Base-by-base conservation (phyloP, 257 asterid genomes). In the Solanum etuberosum region DNA sequence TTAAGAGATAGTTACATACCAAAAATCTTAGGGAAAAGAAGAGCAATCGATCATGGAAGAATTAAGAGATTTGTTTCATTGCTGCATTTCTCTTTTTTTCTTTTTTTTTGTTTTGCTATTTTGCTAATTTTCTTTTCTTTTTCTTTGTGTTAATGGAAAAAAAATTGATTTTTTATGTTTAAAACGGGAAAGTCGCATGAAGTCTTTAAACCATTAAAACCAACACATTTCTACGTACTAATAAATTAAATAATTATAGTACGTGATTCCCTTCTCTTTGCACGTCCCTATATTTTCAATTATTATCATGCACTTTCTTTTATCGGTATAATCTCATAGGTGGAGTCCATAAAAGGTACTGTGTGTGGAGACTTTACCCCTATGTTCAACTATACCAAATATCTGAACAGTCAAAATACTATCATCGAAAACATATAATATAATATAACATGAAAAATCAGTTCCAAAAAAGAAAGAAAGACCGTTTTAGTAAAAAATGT, bases 121-220 rank as follows among this genome's bases (percentile, higher is more conserved):
- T n/a, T 40, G 65, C 5, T 78, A 74, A 27, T 71, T 34, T 23
- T 31, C 80, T 73, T 48, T 51, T 54, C 10, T 78, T 51, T 82
- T 71, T 83, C 85, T 83, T 86, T 83, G 77, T 85, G 38, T 81
- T 16, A 8, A 73, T 32, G 54, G 61, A 18, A 48, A 54, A 77
- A 54, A 87, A 87, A 27, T 6, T 10, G 2, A 10, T 15, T 87
- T 65, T 80, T 89, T 88, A 86, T 86, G 88, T 88, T 88, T 86
- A 48, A 90, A 48, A 46, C 93, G 89, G 88, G 83, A 89, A 89
- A 89, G 82, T 31, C 87, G 91, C 87, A 70, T 68, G 18, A 61
- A 31, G 59, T 23, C 23, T 71, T 84, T 88, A 67, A 70, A 91
- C 91, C 90, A 80, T 82, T 74, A 54, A 90, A 72, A 81, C 48